Base-by-base conservation (phyloP, 2,329 filamentous ascomycete genomes). In the Fusarium continuum region DNA sequence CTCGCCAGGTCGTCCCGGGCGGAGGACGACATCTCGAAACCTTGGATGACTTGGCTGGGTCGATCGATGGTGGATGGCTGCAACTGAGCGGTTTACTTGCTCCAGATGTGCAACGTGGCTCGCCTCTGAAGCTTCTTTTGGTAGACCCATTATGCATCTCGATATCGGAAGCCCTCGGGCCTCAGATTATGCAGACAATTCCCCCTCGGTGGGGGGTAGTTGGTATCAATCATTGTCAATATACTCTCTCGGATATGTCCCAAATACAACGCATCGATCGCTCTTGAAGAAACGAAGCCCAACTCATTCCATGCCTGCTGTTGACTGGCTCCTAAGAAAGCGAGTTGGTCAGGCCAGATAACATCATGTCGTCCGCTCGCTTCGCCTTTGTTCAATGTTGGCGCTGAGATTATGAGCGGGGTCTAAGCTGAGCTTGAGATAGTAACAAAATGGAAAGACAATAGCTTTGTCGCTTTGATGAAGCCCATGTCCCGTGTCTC, bases 81-180 rank as follows among this genome's bases (percentile, higher is more conserved):
- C 62, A 64, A 67, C 65, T 71, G 69, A 70, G 67, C 66, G 70
- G 69, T 67, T 67, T 70, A 70, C 65, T 60, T 68, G 69, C 67
- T 61, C 62, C 68, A 68, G 63, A 53, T 55, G 65, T 75, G 73
- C 74, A 74, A 75, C 73, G 73, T 75, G 74, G 74, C 74, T 71
- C 70, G 70, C 63, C 61, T 73, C 64, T 66, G 60, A 64, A 68
- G 68, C 64, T 61, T 68, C 68, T 64, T 61, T 47, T 67, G 63
- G 67, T 54, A 54, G 62, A 67, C 64, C 64, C 68, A 68, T 69
- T 52, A 70, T 67, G 70, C 69, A 72, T 69, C 69, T 71, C 58
- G 55, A 70, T 53, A 59, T 64, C 68, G 53, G 62, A 53, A 65
- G 60, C 55, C 59, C 43, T 71, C 69, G 52, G 68, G 68, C 69